Evolutionary conservation across 2,329 filamentous ascomycete genomes (phyloP).

Genomic region (Fusarium drepaniforme): DNA sequence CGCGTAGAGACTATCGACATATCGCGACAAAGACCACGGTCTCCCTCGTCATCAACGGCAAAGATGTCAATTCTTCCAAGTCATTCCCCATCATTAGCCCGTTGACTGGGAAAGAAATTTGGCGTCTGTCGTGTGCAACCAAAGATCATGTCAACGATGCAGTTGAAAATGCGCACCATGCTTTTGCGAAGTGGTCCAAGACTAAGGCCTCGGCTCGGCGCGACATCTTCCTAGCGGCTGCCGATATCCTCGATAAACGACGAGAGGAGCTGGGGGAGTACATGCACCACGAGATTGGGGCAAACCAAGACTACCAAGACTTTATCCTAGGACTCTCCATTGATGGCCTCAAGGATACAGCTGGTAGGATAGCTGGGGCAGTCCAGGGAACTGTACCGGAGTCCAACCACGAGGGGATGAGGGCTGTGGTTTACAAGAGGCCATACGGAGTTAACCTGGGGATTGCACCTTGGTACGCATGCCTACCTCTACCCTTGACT

Average conservation of each 20-base stretch:
- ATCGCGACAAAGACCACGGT: slow-evolving; percentile 5
- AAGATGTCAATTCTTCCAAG: slow-evolving; percentile 12
- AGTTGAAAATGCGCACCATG: slow-evolving; percentile 6
- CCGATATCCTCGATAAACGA: slow-evolving; percentile 13
- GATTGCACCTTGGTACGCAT: slow-evolving; percentile 24
- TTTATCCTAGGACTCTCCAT: slow-evolving; percentile 48
- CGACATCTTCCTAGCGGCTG: slow-evolving; percentile 20
- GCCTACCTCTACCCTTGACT: not conserved
- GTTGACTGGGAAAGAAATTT: slow-evolving; percentile 15
- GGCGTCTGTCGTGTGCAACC: slow-evolving; percentile 16
- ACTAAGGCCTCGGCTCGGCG: slow-evolving; percentile 16
- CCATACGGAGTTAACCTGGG: slow-evolving; percentile 28
- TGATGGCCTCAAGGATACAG: slow-evolving; percentile 51
- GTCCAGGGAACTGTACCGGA: slow-evolving; percentile 46
- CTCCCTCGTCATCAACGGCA: slow-evolving; percentile 23
- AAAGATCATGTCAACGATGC: slow-evolving; percentile 11
- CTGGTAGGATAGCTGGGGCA: slow-evolving; percentile 47
- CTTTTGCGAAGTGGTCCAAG: slow-evolving; percentile 14
- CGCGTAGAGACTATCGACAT: not conserved
- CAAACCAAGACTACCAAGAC: slow-evolving; percentile 15
- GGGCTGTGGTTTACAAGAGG: slow-evolving; percentile 22
- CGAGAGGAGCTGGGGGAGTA: slow-evolving; percentile 7
- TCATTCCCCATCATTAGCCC: slow-evolving; percentile 18
- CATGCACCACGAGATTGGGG: slow-evolving; percentile 23
- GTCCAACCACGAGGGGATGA: slow-evolving; percentile 32